phyloP scores from a whole-genome alignment of 805 yeast genomes.

The Hanseniaspora vineae region DNA sequence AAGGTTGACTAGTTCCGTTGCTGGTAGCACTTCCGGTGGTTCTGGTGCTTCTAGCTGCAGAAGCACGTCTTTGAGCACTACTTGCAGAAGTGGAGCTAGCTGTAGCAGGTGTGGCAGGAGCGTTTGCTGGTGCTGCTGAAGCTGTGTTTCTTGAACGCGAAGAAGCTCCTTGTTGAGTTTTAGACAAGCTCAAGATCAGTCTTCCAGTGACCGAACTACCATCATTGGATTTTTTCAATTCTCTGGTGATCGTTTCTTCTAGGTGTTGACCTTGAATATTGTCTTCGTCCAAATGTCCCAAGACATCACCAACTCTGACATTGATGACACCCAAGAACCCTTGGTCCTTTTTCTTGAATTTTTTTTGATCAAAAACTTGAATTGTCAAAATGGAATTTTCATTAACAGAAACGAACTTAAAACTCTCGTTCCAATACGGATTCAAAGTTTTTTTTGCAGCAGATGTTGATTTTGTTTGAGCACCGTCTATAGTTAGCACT shows the following conservation, averaged over 20 bases:
- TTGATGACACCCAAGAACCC: conserved; percentile 96
- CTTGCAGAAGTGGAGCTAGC: neutral
- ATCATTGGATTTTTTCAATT: conserved; percentile 83
- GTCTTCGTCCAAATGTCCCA: conserved; percentile 42
- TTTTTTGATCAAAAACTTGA: conserved; percentile 94
- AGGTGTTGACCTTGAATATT: conserved; percentile 13
- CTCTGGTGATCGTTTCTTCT: conserved; percentile 87
- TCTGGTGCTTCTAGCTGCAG: too few species aligned
- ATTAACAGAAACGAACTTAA: conserved; percentile 56
- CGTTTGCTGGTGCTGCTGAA: too few species aligned
- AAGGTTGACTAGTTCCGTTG: too few species aligned
- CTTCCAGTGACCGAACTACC: conserved; percentile 89
- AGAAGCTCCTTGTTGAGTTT: conserved; percentile 8
- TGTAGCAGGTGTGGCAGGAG: neutral
- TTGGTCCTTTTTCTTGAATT: conserved; percentile 95
- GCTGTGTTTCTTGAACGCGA: too few species aligned
- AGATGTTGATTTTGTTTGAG: conserved; percentile 88
- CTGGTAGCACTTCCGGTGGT: too few species aligned
- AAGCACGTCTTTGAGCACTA: too few species aligned
- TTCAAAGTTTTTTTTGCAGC: conserved; percentile 88
- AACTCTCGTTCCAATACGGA: conserved; percentile 96
- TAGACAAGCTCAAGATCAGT: conserved; percentile 60
- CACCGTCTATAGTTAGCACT: conserved; percentile 93
- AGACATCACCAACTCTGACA: conserved; percentile 73
- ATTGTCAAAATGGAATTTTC: conserved; percentile 80